These are phyloP conservation scores for Penicillium hesseltinei DNA, from an alignment of 2,329 filamentous ascomycete species.

Conservation along the genomic window DNA sequence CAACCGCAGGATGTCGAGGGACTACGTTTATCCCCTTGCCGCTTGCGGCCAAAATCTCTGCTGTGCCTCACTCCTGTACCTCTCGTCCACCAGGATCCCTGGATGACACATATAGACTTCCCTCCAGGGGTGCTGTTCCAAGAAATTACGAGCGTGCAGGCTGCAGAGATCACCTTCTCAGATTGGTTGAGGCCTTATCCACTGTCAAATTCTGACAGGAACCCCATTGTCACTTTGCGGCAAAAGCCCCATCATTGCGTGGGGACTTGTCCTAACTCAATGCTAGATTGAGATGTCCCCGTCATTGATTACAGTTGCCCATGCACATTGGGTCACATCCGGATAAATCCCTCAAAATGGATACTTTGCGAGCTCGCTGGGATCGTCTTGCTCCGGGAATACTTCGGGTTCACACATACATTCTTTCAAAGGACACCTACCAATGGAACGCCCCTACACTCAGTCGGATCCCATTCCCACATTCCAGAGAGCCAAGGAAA, in stretches of 20 bases:
- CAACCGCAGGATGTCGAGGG: neutral
- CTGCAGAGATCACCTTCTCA: neutral
- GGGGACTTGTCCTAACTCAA: neutral
- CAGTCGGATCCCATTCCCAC: neutral
- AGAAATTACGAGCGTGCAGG: neutral
- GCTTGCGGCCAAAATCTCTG: slow-evolving; percentile 13
- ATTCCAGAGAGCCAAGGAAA: slow-evolving; percentile 1
- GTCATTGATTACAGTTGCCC: slow-evolving; percentile 13
- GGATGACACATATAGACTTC: slow-evolving; percentile 21
- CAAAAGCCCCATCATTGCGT: neutral
- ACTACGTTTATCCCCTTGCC: slow-evolving; percentile 1
- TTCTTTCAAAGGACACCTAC: neutral
- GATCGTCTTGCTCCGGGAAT: neutral
- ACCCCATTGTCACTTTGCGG: neutral
- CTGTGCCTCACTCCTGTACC: slow-evolving; percentile 14
- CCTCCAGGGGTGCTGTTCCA: neutral
- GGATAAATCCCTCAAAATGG: neutral
- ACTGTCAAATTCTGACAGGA: neutral
- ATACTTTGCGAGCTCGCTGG: neutral
- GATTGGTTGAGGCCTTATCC: neutral
- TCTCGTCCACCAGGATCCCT: slow-evolving; percentile 9
- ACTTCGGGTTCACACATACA: neutral
- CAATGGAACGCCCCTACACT: neutral
- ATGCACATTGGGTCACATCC: neutral
- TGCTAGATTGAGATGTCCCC: slow-evolving; percentile 3